Evolutionary conservation across 1,139 yeast species (phyloP), one percentile per base, ranked within the genome.

Genomic region (Komagataea norvegica): DNA sequence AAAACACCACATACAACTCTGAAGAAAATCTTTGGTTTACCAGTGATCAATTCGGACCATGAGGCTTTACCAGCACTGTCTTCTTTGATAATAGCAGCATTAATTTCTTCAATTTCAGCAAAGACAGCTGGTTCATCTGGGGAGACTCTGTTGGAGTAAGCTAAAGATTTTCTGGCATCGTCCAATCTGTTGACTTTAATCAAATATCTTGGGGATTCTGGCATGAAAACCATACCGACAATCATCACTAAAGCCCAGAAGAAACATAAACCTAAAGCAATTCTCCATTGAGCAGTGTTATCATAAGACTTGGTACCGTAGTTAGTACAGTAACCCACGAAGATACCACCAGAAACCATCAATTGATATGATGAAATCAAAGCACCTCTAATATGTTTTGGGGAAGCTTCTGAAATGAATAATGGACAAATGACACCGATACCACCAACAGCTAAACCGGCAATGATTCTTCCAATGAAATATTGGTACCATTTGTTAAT

Each of bases 191-290:
- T 76, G 36, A 59, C 64, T 45, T 77, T 73, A 45, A 80, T 71
- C 58, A 72, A 70, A 62, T 64, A 84, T 64, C 94, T 74, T 50
- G 94, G 89, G 29, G 91, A 78, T 62, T 84, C 94, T 42, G 93
- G 93, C 61, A 81, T 74, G 53, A 79, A 65, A 34, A 70, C 49
- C 76, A 82, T 74, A 57, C 85, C 91, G 34, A 59, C 49, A 35
- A 66, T 51, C 55, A 69, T 59, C 34, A 68, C 48, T 36, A 61
- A 35, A 14, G 72, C 70, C 70, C 71, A 69, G 33, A 62, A 59
- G 53, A 71, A 67, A 44, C 68, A 61, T 36, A 72, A 49, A 47
- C 83, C 84, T 55, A 79, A 63, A 39, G 79, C 81, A 44, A 77
- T 70, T 70, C 83, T 74, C 76, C 81, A 78, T 58, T 77, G 79